Conservation (phyloP, 2,329 filamentous ascomycete genomes). For the Sarocladium brachiariae region DNA sequence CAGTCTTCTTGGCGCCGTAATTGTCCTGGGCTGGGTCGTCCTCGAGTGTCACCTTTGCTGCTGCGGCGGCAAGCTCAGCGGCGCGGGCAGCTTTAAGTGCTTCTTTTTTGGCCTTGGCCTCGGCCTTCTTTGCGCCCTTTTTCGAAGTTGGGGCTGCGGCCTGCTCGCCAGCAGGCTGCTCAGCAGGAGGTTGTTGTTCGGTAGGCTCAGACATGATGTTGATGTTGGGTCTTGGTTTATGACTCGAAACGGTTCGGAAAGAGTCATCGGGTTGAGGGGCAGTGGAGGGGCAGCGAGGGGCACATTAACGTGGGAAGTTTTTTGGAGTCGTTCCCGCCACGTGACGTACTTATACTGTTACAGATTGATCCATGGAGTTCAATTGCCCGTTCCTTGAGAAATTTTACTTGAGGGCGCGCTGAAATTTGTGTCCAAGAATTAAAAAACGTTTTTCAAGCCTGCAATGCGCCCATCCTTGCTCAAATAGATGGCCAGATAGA, state of each 20-base stretch:
- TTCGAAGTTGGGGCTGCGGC: slow-evolving; percentile 46
- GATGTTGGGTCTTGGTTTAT: background rate
- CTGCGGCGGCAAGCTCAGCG: slow-evolving; percentile 66
- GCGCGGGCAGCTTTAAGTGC: slow-evolving; percentile 67
- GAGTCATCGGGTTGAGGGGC: slow-evolving; percentile 2
- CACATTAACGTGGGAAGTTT: background rate
- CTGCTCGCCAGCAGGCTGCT: background rate
- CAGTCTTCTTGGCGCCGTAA: slow-evolving; percentile 60
- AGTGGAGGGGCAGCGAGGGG: slow-evolving; percentile 6
- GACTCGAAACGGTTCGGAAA: background rate
- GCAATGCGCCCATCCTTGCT: too few species aligned
- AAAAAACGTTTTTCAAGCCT: too few species aligned
- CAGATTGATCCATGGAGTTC: too few species aligned
- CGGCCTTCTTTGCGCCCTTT: slow-evolving; percentile 78
- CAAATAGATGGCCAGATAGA: too few species aligned
- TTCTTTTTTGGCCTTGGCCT: slow-evolving; percentile 82
- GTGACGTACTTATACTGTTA: slow-evolving; percentile 7
- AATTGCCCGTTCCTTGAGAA: too few species aligned
- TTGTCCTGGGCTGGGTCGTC: slow-evolving; percentile 66
- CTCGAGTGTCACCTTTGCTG: slow-evolving; percentile 62
- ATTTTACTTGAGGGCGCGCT: too few species aligned
- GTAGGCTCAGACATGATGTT: slow-evolving; percentile 1
- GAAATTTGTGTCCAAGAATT: too few species aligned
- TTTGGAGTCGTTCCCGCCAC: slow-evolving; percentile 3
- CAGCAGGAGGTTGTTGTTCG: background rate